Evolutionary conservation across 305 asterid species (phyloP), one percentile per base, ranked within the genome.

Genomic region (Ruellia speciosa): DNA sequence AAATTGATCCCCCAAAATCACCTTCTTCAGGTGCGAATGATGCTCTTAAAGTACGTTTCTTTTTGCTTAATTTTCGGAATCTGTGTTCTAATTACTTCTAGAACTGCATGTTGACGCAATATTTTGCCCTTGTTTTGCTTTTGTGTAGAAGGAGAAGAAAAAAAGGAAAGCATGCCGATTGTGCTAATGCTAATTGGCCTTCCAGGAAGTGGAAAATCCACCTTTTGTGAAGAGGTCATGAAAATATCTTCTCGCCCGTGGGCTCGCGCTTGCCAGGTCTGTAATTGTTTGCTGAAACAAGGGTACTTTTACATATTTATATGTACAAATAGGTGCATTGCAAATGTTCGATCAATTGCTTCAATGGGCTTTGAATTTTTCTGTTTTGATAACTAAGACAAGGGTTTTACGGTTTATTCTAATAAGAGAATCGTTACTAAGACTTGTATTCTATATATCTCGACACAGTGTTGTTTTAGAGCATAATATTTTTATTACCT

Each of bases 131-230:
- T 34, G 0, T 18, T 58, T 54, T 60, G 43, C 12, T 56, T 15
- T 62, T 55, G 40, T 24, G 31, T 1, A 57, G 58, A 49, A 64
- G 73, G 68, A 52, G 72, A 50, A 60, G 73, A 69, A 54, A 65
- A 56, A 54, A 62, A 39, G 45, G 75, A 67, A 56, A 14, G 18
- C 47, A 70, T 76, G 59, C 72, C 77, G 12, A 58, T 86, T 34
- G 58, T 75, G 63, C 72, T 84, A 65, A 16, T 92, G 19, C 66
- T 92, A 68, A 66, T 92, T 58, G 99, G 99, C 56, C 76, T 87
- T 31, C 99, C 99, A 7, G 99, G 97, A 52, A 92, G 99, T 61
- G 99, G 99, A 11, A 92, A 92, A 58, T 88, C 99, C 45, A 86
- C 96, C 11, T 88, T 92, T 56, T 86, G 90, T 66, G 97, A 88